phyloP scores from a whole-genome alignment of 768 basidiomycete genomes.

The Rhodotorula graminis region DNA sequence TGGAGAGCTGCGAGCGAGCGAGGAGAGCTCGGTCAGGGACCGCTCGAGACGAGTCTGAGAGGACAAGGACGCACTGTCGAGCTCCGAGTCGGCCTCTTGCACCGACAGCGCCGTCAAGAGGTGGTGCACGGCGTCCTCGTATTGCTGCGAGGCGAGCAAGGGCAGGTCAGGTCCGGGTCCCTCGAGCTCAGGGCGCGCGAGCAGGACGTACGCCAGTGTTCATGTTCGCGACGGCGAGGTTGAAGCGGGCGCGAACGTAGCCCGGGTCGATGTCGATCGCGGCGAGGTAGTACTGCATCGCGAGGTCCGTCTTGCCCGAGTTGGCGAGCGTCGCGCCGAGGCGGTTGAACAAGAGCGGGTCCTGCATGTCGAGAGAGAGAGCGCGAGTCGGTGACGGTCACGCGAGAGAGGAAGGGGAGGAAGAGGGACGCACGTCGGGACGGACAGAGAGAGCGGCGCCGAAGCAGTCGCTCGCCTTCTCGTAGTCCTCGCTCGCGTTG shows the following conservation, averaged over 20 bases:
- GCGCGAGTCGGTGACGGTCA: not conserved
- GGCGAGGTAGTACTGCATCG: conserved; percentile 77
- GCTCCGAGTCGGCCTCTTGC: conserved; percentile 71
- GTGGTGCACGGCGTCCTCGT: conserved; percentile 59
- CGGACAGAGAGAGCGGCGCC: conserved; percentile 75
- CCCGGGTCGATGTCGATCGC: conserved; percentile 82
- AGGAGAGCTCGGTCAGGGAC: not conserved
- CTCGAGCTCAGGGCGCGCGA: no score
- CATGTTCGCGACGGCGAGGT: conserved; percentile 39
- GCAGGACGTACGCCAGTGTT: conserved; percentile 29
- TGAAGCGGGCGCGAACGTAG: conserved; percentile 69
- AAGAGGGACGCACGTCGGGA: conserved; percentile 61
- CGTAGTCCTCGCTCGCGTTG: conserved; percentile 88
- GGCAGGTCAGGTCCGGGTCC: not conserved
- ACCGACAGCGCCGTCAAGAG: conserved; percentile 79
- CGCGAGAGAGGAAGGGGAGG: conserved; percentile 15
- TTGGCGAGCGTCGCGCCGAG: conserved; percentile 94
- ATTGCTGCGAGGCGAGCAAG: conserved; percentile 55
- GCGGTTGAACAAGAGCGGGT: conserved; percentile 87
- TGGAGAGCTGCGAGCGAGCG: conserved; percentile 12
- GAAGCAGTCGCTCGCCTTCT: conserved; percentile 91
- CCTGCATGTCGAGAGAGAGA: conserved; percentile 51
- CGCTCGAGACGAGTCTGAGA: not conserved
- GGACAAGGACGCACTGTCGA: conserved; percentile 46
- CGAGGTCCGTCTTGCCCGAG: conserved; percentile 64